Conservation (phyloP, 768 basidiomycete species). For the Sutorius australiensis region DNA sequence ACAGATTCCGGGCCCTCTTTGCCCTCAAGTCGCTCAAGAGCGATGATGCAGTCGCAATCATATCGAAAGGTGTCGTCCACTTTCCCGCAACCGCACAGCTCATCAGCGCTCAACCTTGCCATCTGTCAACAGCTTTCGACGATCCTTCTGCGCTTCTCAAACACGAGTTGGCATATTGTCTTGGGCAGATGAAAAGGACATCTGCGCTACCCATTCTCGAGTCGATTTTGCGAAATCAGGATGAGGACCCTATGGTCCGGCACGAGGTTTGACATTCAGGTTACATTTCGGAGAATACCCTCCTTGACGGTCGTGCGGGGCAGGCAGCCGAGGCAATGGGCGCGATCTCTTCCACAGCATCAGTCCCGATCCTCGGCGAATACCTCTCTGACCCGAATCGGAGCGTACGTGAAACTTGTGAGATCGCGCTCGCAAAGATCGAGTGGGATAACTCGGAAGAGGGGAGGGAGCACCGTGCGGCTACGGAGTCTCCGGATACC, state of each 20-base stretch:
- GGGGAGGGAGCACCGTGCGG: constrained; percentile 46
- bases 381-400: constrained; percentile 70
- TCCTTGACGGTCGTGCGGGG: constrained; percentile 15
- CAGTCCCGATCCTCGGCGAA: constrained; percentile 65
- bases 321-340: constrained; percentile 99
- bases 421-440: constrained; percentile 94
- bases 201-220: constrained; percentile 79
- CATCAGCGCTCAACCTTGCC: background rate
- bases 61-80: constrained; percentile 65
- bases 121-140: constrained; percentile 56
- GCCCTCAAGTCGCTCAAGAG: constrained; percentile 81
- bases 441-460: constrained; percentile 85
- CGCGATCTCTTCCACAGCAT: constrained; percentile 70
- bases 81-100: background rate
- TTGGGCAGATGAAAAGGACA: constrained; percentile 81
- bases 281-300: background rate
- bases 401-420: constrained; percentile 90
- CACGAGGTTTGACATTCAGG: constrained; percentile 67
- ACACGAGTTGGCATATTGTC: constrained; percentile 95
- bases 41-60: constrained; percentile 78
- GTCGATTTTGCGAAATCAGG: constrained; percentile 60
- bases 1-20: constrained; percentile 87
- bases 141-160: constrained; percentile 90
- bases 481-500: constrained; percentile 28
- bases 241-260: constrained; percentile 92